phyloP scores from a whole-genome alignment of 495 filamentous ascomycete species.

The Sphaerosporella brunnea region DNA sequence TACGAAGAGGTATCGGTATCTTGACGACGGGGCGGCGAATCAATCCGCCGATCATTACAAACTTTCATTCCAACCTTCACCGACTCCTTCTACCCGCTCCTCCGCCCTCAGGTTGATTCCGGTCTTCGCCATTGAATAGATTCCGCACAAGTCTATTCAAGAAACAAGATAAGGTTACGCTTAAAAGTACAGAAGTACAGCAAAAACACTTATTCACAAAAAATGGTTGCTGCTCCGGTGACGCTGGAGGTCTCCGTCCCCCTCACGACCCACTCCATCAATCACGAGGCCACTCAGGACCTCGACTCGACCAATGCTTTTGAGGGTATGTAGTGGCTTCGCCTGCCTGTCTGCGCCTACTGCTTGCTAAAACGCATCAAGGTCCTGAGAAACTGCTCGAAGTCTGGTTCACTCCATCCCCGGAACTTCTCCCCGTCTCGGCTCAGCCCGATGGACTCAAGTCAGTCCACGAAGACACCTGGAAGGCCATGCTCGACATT shows the following conservation, averaged over 20 bases:
- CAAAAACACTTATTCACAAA: slow-evolving; percentile 29
- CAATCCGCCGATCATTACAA: slow-evolving; percentile 40
- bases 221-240: slow-evolving; percentile 28
- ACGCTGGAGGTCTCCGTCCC: slow-evolving; percentile 45
- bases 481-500: slow-evolving; percentile 93
- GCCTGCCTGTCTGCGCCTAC: slow-evolving; percentile 20
- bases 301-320: slow-evolving; percentile 94
- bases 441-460: slow-evolving; percentile 66
- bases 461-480: slow-evolving; percentile 60
- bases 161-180: slow-evolving; percentile 43
- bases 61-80: slow-evolving; percentile 54
- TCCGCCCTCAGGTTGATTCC: slow-evolving; percentile 39
- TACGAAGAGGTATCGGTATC: slow-evolving; percentile 65
- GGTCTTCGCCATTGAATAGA: slow-evolving; percentile 31
- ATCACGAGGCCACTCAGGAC: slow-evolving; percentile 84
- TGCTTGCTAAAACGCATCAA: slow-evolving; percentile 46
- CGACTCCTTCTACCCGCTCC: slow-evolving; percentile 36
- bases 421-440: slow-evolving; percentile 49
- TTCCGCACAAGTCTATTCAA: slow-evolving; percentile 71
- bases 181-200: too few species aligned
- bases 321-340: slow-evolving; percentile 60
- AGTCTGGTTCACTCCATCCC: slow-evolving; percentile 88
- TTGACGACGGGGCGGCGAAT: slow-evolving; percentile 29
- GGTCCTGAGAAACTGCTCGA: slow-evolving; percentile 96
- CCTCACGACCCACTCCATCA: slow-evolving; percentile 44